Evolutionary conservation across 352 stramenopile genomes (phyloP).

Genomic region (Globisporangium yorkense): DNA sequence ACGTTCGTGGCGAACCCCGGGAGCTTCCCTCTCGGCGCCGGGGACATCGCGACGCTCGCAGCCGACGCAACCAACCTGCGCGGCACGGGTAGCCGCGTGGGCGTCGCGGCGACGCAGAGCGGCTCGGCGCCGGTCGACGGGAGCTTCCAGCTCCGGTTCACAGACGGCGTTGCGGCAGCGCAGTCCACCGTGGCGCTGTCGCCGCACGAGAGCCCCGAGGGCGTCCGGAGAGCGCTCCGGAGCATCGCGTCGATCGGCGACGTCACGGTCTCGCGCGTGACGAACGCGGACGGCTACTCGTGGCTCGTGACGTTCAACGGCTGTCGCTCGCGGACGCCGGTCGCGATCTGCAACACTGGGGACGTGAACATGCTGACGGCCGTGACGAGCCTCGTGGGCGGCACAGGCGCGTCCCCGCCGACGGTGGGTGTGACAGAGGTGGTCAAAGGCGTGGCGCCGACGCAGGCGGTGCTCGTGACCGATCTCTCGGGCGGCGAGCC

Average conservation of each 20-base stretch:
- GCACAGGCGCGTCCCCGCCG: constrained; percentile 21
- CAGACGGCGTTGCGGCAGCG: constrained; percentile 17
- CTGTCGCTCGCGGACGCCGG: constrained; percentile 53
- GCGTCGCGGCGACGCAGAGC: constrained; percentile 24
- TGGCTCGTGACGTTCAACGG: constrained; percentile 90
- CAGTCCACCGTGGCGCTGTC: constrained; percentile 44
- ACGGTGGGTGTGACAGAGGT: constrained; percentile 50
- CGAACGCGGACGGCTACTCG: constrained; percentile 65
- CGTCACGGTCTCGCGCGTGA: constrained; percentile 56
- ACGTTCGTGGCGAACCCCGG: constrained; percentile 92
- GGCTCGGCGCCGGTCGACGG: constrained; percentile 61
- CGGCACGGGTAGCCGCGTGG: constrained; percentile 36
- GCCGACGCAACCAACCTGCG: constrained; percentile 35
- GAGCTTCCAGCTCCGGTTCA: constrained; percentile 50
- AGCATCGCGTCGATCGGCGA: constrained; percentile 42
- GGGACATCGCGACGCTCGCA: constrained; percentile 45
- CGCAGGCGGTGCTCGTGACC: constrained; percentile 43
- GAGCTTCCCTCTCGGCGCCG: constrained; percentile 84
- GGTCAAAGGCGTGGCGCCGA: constrained; percentile 42
- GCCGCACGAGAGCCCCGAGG: constrained; percentile 38
- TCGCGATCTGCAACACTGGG: constrained; percentile 88
- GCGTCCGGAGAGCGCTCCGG: constrained; percentile 43
- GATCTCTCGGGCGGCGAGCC: constrained; percentile 76
- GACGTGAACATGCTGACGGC: constrained; percentile 61
- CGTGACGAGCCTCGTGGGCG: constrained; percentile 43